A percentile compares a stretch with the other conserved stretches of the same genome.
Evolutionary conservation across 2,329 filamentous ascomycete species (phyloP).

Genomic region (Calonectria multiphialidica): DNA sequence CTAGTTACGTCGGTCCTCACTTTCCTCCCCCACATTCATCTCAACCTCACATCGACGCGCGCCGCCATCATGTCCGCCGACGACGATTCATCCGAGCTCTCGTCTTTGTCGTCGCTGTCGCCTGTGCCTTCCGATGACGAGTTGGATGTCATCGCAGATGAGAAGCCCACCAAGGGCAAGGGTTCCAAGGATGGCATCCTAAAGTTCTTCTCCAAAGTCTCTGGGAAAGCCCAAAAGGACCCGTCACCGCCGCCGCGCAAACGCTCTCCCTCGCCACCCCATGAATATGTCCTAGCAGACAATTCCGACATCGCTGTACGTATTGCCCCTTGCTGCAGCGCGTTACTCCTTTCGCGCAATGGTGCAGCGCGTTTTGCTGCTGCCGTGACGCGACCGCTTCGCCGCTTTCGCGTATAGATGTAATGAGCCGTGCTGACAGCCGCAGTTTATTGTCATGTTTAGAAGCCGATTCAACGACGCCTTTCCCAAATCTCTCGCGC

Average conservation of each 20-base stretch:
- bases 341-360: slow-evolving; percentile 14
- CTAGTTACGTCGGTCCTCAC: slow-evolving; percentile 47
- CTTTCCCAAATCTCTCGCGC: slow-evolving; percentile 87
- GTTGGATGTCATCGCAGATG: slow-evolving; percentile 60
- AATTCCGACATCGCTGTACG: slow-evolving; percentile 93
- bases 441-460: slow-evolving; percentile 98
- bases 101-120: slow-evolving; percentile 65
- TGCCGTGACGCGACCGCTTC: slow-evolving; percentile 60
- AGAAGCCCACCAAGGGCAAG: slow-evolving; percentile 54
- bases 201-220: slow-evolving; percentile 75
- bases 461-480: slow-evolving; percentile 91
- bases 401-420: slow-evolving; percentile 59
- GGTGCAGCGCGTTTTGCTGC: slow-evolving; percentile 52
- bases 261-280: slow-evolving; percentile 87
- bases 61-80: slow-evolving; percentile 66
- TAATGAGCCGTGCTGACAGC: slow-evolving; percentile 50
- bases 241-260: slow-evolving; percentile 78
- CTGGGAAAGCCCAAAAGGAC: slow-evolving; percentile 65
- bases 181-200: slow-evolving; percentile 69
- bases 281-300: slow-evolving; percentile 90
- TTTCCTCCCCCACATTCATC: slow-evolving; percentile 48
- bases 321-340: slow-evolving; percentile 46
- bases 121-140: slow-evolving; percentile 59
- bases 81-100: slow-evolving; percentile 74
- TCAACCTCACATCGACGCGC: slow-evolving; percentile 43